phyloP scores from a whole-genome alignment of 140 eudicot species.

The Stevia rebaudiana region DNA sequence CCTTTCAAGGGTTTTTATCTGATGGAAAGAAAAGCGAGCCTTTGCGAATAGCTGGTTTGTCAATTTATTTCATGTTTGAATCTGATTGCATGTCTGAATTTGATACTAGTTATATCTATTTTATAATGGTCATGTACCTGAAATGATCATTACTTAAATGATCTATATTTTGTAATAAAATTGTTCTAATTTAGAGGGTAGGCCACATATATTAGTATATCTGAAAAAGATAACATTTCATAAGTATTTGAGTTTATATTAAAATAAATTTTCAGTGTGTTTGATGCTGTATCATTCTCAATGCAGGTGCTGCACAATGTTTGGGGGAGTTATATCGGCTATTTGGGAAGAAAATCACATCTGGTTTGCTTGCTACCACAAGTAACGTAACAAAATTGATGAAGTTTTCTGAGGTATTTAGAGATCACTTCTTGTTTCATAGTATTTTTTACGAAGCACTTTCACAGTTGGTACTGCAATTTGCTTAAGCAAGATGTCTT shows the following conservation, averaged over 20 bases:
- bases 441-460: slow-evolving; percentile 14
- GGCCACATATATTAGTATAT: not conserved
- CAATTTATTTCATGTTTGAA: slow-evolving; percentile 13
- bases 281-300: slow-evolving; percentile 4
- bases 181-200: slow-evolving; percentile 17
- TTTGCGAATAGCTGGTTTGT: slow-evolving; percentile 84
- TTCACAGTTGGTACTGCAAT: slow-evolving; percentile 3
- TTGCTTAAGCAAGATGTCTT: slow-evolving; percentile 11
- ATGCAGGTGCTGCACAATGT: slow-evolving; percentile 88
- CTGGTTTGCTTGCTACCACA: slow-evolving; percentile 90
- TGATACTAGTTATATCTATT: slow-evolving; percentile 1
- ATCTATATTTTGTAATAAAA: not conserved
- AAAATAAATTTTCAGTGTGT: not conserved
- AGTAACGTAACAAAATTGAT: slow-evolving; percentile 68
- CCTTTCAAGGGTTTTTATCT: slow-evolving; percentile 85
- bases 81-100: not conserved
- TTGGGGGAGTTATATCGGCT: slow-evolving; percentile 80
- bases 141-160: slow-evolving; percentile 6
- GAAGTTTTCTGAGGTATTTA: slow-evolving; percentile 75
- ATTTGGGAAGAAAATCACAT: slow-evolving; percentile 81
- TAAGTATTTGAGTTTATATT: slow-evolving; percentile 11
- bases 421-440: slow-evolving; percentile 7
- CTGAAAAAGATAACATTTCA: not conserved
- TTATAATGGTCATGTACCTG: not conserved
- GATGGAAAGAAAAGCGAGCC: slow-evolving; percentile 90